Percentiles rank a stretch among this genome's conserved stretches.
These are phyloP conservation scores for Amanita muscaria DNA, from an alignment of 768 basidiomycete genomes.

Conservation along the genomic window DNA sequence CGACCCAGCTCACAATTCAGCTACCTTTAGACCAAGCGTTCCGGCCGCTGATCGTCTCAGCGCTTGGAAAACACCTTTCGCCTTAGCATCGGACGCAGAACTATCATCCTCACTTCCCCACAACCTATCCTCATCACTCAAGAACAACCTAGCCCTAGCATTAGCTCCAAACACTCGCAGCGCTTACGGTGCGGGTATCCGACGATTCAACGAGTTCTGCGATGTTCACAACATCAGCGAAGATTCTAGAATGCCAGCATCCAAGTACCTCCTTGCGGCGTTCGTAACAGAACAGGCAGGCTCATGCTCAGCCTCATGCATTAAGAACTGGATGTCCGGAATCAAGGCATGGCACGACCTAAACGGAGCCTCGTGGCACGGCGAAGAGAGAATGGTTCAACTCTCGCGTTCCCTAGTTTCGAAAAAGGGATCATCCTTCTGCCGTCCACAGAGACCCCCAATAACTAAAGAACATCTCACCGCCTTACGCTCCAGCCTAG, in stretches of 20 bases:
- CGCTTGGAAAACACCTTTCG: constrained; percentile 15
- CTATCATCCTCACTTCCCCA: constrained; percentile 6
- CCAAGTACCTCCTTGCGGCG: constrained; percentile 16
- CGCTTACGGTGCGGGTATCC: constrained; percentile 24
- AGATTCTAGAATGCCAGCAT: constrained; percentile 20
- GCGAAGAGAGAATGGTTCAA: constrained; percentile 14
- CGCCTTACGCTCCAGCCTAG: constrained; percentile 10
- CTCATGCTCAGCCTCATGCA: constrained; percentile 4
- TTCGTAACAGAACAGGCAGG: constrained; percentile 15
- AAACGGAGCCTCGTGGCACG: constrained; percentile 24
- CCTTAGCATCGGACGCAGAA: background rate
- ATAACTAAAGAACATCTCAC: constrained; percentile 24
- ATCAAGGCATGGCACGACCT: constrained; percentile 22
- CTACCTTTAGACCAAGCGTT: constrained; percentile 11
- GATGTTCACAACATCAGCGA: constrained; percentile 20
- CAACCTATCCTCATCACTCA: constrained; percentile 3
- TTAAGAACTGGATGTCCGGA: constrained; percentile 20
- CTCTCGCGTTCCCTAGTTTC: too few species aligned
- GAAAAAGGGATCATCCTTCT: constrained; percentile 9
- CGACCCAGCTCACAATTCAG: background rate
- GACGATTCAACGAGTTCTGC: constrained; percentile 28
- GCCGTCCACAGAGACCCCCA: constrained; percentile 14
- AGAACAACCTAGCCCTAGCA: constrained; percentile 4
- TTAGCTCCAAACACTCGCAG: constrained; percentile 13
- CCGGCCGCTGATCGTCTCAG: constrained; percentile 11